Base-by-base conservation (phyloP, 2,329 filamentous ascomycete species). In the Drechslerella stenobrocha region DNA sequence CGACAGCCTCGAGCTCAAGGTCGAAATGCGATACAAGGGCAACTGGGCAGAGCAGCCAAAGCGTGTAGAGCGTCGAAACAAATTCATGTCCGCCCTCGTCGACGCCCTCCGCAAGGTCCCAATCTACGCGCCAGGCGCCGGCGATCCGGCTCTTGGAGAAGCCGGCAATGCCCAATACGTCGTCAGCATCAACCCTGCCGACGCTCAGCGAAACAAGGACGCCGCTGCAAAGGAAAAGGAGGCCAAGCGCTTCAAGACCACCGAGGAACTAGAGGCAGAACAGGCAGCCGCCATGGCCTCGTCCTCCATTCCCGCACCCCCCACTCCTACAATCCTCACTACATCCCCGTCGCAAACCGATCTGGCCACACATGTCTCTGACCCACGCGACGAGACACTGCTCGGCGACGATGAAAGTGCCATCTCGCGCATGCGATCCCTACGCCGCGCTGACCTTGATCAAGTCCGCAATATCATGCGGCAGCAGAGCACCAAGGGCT, bases 51-150 rank as follows among this genome's bases (percentile, higher is more conserved):
- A 69, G 18, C 53, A 69, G 50, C 57, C 64, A 9, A 69, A 69
- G 46, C 56, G 64, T 6, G 50, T 71, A 13, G 70, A 72, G 32
- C 70, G 72, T 35, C 86, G 92, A 67, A 95, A 88, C 76, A 97
- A 96, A 77, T 97, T 98, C 79, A 95, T 97, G 85, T 96, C 91
- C 75, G 93, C 93, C 0, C 80, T 98, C 63, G 86, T 93, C 2
- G 77, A 90, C 6, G 90, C 92, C 2, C 79, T 96, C 63, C 88
- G 90, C 77, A 90, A 87, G 78, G 82, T 98, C 15, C 92, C 91
- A 7, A 92, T 98, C 74, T 83, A 89, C 72, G 85, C 80, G 18
- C 92, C 92, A 58, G 90, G 87, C 37, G 90, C 87, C 64, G 88
- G 86, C 58, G 79, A 78, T 59, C 70, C 71, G 2, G 42, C 46